phyloP scores from a whole-genome alignment of 371 early-diverging fungal genomes.

The Nematocida major region DNA sequence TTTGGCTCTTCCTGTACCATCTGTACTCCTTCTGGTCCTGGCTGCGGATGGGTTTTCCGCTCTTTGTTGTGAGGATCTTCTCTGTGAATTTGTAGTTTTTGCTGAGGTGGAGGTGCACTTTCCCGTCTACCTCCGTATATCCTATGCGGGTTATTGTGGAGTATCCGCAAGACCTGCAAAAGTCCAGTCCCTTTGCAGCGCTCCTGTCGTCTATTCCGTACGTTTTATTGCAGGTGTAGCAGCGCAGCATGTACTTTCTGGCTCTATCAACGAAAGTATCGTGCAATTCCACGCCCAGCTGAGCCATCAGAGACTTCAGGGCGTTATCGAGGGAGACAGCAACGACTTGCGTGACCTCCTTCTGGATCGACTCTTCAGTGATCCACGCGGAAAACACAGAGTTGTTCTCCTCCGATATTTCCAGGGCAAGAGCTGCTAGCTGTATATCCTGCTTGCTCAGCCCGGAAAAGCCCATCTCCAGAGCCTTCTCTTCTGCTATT shows the following conservation, averaged over 20 bases:
- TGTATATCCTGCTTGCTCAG: slow-evolving; percentile 57
- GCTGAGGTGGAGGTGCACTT: slow-evolving; percentile 19
- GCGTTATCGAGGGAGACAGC: slow-evolving; percentile 3
- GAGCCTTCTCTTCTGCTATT: slow-evolving; percentile 35
- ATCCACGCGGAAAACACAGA: slow-evolving; percentile 38
- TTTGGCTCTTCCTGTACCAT: slow-evolving; percentile 23
- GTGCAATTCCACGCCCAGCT: slow-evolving; percentile 17
- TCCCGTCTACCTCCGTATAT: slow-evolving; percentile 19
- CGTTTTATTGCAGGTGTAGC: slow-evolving; percentile 43
- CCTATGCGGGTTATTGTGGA: slow-evolving; percentile 14
- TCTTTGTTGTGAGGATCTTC: not conserved
- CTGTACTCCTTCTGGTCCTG: slow-evolving; percentile 51
- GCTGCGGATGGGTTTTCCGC: slow-evolving; percentile 24
- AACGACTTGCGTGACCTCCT: not conserved
- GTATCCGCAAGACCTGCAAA: slow-evolving; percentile 43
- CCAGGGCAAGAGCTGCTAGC: slow-evolving; percentile 59
- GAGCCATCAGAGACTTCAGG: not conserved
- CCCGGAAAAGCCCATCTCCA: slow-evolving; percentile 21
- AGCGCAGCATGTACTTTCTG: slow-evolving; percentile 39
- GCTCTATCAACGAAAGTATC: not conserved
- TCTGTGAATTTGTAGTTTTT: slow-evolving; percentile 28
- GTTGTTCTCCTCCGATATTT: slow-evolving; percentile 48
- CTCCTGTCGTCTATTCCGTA: slow-evolving; percentile 6
- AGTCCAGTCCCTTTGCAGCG: too few species aligned
- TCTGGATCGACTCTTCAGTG: not conserved